A percentile compares a stretch with the other conserved stretches of the same genome.
phyloP scores from a whole-genome alignment of 352 stramenopile species.

The Phytophthora boehmeriae region DNA sequence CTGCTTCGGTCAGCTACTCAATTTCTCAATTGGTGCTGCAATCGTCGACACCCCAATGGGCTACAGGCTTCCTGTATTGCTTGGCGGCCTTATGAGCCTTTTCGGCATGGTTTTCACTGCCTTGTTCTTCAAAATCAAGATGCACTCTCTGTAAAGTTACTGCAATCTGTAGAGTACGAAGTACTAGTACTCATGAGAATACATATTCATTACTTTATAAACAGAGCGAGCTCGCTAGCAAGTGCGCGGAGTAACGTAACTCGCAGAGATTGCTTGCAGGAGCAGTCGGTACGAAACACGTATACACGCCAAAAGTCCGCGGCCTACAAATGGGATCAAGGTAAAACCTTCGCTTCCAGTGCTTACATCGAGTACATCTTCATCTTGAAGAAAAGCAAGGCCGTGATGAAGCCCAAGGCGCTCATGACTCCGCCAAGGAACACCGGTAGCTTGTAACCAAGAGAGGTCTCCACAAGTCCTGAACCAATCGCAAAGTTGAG shows the following conservation, averaged over 20 bases:
- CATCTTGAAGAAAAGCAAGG: conserved; percentile 60
- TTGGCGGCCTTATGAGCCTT: conserved; percentile 29
- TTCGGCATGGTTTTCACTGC: conserved; percentile 43
- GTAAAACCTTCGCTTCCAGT: not conserved
- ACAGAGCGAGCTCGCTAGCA: not conserved
- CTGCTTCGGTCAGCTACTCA: conserved; percentile 30
- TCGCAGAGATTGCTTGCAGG: not conserved
- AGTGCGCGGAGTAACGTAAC: not conserved
- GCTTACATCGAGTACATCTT: conserved; percentile 74
- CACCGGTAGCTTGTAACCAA: conserved; percentile 67
- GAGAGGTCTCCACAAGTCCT: conserved; percentile 54
- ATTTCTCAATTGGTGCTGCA: conserved; percentile 24
- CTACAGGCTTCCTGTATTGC: conserved; percentile 31
- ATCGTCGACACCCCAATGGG: conserved; percentile 20
- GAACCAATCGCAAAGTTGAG: conserved; percentile 68
- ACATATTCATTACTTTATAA: conserved; percentile 10
- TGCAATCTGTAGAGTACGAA: too few relatives aligned
- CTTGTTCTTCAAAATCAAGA: conserved; percentile 51
- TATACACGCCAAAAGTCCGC: too few relatives aligned
- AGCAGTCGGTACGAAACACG: too few relatives aligned
- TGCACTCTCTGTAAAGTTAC: conserved; percentile 43
- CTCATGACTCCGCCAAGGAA: conserved; percentile 70
- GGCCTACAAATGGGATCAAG: not conserved
- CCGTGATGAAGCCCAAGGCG: conserved; percentile 54
- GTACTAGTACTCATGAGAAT: not conserved